A percentile compares a stretch with the other conserved stretches of the same genome.
phyloP scores from a whole-genome alignment of 2,329 filamentous ascomycete genomes.

The Xylariomycetidae sp. region DNA sequence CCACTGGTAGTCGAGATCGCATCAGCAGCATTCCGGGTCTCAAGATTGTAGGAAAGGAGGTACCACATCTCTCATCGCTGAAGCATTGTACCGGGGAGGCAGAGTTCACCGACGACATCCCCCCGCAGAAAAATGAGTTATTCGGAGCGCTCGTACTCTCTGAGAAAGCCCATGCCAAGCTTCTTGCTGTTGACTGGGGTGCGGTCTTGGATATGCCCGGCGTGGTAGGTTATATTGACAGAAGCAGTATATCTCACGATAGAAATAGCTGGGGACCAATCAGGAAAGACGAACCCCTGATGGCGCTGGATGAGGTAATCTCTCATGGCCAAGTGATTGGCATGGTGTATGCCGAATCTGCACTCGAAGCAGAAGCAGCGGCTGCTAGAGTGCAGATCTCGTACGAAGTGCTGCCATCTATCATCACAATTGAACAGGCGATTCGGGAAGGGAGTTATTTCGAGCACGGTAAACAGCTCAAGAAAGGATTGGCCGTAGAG shows the following conservation, averaged over 20 bases:
- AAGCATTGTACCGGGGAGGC: conserved; percentile 90
- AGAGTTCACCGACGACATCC: conserved; percentile 92
- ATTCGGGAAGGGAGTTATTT: conserved; percentile 84
- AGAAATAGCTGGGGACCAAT: conserved; percentile 89
- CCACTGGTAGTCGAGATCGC: conserved; percentile 70
- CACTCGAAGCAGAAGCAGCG: conserved; percentile 70
- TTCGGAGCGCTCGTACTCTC: conserved; percentile 84
- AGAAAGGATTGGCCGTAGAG: conserved; percentile 57
- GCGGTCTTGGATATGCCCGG: conserved; percentile 77
- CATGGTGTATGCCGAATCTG: conserved; percentile 76
- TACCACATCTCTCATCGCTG: conserved; percentile 78
- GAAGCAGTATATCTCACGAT: conserved; percentile 69
- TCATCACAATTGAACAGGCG: conserved; percentile 89
- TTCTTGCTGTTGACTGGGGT: conserved; percentile 70
- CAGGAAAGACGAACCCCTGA: conserved; percentile 74
- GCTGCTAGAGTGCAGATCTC: conserved; percentile 76
- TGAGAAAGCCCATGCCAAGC: conserved; percentile 78
- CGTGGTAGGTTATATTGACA: conserved; percentile 77
- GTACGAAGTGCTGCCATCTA: conserved; percentile 83
- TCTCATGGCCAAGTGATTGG: conserved; percentile 89
- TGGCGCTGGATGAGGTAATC: conserved; percentile 83
- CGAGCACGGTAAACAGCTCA: conserved; percentile 72
- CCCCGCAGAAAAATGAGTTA: conserved; percentile 75
- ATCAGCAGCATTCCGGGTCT: conserved; percentile 65
- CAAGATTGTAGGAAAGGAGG: conserved; percentile 73